Evolutionary conservation across 192 early-diverging fungal species (phyloP), one percentile per base, ranked within the genome.

Genomic region (Rhizophagus prolifer): DNA sequence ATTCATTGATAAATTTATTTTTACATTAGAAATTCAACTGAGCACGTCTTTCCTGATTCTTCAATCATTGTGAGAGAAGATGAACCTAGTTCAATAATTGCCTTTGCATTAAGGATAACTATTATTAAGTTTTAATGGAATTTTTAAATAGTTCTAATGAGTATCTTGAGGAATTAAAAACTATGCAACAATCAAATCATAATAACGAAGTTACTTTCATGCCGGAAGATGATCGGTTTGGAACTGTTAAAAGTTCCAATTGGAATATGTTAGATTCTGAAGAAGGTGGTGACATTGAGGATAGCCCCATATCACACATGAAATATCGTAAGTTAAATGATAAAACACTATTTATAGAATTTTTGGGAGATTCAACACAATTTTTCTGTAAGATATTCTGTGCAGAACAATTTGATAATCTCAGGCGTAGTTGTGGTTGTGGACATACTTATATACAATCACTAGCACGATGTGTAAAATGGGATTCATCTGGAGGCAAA

Each of bases 61-160:
- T 86, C 86, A 23, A 89, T 98, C 54, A 91, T 98, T 60, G 90
- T 97, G 12, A 88, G 94, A 62, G 96, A 98, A 79, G 90, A 94
- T 70, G 95, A 98, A 78, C 96, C 95, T 3, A 94, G 93, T 78
- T 94, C 95, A 0, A 96, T 98, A 71, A 95, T 98, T 72, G 93
- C 97, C 4, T 92, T 94, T 80, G 92, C 97, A 0, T 83, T 98
- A 41, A 86, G 86, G 78, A 8, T 38, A 2, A 3, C 25, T 34
- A 9, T 36, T 34, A 7, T n/a, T 38, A 38, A 41, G 30, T 41
- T 34, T n/a, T 9, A 23, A n/a, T 28, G 31, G 2, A 58, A 2
- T 58, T 54, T 50, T 64, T 14, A 16, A 38, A 38, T 50, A 28
- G 90, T 61, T 94, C 90, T 1, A 82, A 86, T 58, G 88, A 92